Base-by-base conservation (phyloP, 139 green algal genomes). In the Auxenochlorella pyrenoidosa region DNA sequence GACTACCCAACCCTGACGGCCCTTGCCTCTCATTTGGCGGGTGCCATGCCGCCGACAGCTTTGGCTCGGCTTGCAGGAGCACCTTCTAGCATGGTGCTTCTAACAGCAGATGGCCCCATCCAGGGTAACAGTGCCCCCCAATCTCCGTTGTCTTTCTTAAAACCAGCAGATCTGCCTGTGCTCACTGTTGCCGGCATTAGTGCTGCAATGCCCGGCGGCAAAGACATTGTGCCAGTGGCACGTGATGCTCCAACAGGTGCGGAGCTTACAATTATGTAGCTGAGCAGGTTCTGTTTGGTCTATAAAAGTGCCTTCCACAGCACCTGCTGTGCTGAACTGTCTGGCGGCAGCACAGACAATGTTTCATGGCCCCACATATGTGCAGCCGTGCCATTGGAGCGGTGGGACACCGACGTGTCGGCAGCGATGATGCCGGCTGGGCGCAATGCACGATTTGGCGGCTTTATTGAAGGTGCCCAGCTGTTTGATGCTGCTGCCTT, bases 1-100 rank as follows among this genome's bases (percentile, higher is more conserved):
- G 96, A 99, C 93, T 94, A 97, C 86, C 96, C 96, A 5, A 96
- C 94, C 36, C 28, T 79, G 44, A 8, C 34, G 18, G 51, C 78
- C 15, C 78, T 84, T 59, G 78, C 34, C 32, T 36, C 34, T 36
- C 51, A 84, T 36, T 36, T 84, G 54, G 54, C 78, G 32, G 75
- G 32, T 5, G 43, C 40, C 34, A 12, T 77, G 63, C 32, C 19
- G 15, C 36, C 71, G 51, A 34, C 21, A 22, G 66, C 66, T 40
- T 5, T 73, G 30, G 32, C 66, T 73, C 54, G 54, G 15, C 54
- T 63, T 24, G 2, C 18, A 24, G 54, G 54, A 63, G 16, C 12
- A 22, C 13, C 54, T 63, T 8, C 12, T 13, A 63, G 15, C 54
- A 63, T 63, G 54, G 15, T 63, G 54, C 18, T 63, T 63, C 2